A percentile compares a stretch with the other conserved stretches of the same genome.
phyloP scores from a whole-genome alignment of 176 grass and related monocot genomes.

The Themeda triandra region DNA sequence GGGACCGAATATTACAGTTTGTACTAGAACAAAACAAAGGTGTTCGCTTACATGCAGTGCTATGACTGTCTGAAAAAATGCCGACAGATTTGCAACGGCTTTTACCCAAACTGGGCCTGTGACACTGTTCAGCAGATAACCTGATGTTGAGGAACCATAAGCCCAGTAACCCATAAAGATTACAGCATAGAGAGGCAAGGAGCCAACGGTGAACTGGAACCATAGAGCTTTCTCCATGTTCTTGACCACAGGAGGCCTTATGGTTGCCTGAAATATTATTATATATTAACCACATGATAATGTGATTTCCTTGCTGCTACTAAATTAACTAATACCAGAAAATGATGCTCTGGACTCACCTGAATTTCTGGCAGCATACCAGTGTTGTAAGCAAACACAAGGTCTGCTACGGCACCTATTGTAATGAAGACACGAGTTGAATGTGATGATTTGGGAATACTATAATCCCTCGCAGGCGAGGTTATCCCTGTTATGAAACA shows the following conservation, averaged over 20 bases:
- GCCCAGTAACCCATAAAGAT: constrained; percentile 94
- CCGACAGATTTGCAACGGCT: constrained; percentile 58
- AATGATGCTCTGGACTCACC: constrained; percentile 32
- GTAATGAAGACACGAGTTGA: constrained; percentile 60
- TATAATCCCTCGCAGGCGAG: constrained; percentile 61
- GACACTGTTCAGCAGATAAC: constrained; percentile 75
- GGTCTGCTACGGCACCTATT: constrained; percentile 73
- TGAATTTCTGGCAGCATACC: constrained; percentile 99
- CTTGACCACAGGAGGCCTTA: constrained; percentile 83
- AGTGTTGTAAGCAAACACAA: constrained; percentile 95
- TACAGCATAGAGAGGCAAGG: constrained; percentile 78
- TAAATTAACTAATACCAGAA: background rate
- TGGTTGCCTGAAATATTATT: constrained; percentile 50
- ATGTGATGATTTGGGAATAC: constrained; percentile 57
- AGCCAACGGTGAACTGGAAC: constrained; percentile 82
- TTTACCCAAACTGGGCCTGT: constrained; percentile 77
- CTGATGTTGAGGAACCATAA: constrained; percentile 80
- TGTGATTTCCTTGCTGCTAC: background rate
- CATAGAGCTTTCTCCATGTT: constrained; percentile 97
- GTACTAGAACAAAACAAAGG: background rate
- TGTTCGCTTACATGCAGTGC: constrained; percentile 63
- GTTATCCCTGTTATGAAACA: constrained; percentile 45
- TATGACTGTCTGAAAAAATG: constrained; percentile 89
- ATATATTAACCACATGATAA: background rate
- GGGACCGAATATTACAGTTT: background rate